These are phyloP conservation scores for Clavispora santaluciae DNA, from an alignment of 805 yeast genomes.

Conservation along the genomic window DNA sequence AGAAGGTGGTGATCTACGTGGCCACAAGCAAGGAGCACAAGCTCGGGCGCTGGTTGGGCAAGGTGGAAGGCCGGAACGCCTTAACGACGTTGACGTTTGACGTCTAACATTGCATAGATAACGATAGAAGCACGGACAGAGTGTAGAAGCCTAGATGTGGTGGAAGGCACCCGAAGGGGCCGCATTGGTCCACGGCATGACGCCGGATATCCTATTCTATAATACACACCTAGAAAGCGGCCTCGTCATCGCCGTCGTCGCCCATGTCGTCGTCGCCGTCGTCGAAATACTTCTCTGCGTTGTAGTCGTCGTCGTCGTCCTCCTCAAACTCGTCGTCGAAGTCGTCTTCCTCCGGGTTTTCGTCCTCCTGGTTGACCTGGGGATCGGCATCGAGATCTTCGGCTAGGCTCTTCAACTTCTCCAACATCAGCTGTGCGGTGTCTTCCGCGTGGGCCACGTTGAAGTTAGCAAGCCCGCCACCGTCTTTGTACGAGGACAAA, in stretches of 20 bases:
- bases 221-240: conserved; percentile 48
- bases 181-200: neutral
- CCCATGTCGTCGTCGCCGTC: conserved; percentile 63
- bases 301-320: conserved; percentile 73
- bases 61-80: conserved; percentile 66
- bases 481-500: conserved; percentile 34
- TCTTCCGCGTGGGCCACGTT: conserved; percentile 26
- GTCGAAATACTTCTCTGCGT: conserved; percentile 76
- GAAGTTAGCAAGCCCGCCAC: conserved; percentile 35
- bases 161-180: too few species aligned
- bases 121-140: neutral
- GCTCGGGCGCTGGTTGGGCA: conserved; percentile 79
- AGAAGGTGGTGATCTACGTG: conserved; percentile 50
- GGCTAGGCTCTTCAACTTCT: conserved; percentile 36
- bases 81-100: conserved; percentile 38
- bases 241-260: conserved; percentile 64
- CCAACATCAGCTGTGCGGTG: conserved; percentile 34
- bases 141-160: too few species aligned
- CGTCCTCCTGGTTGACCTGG: conserved; percentile 40
- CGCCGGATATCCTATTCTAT: neutral
- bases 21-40: conserved; percentile 80
- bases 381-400: conserved; percentile 42
- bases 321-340: conserved; percentile 66
- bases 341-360: conserved; percentile 42
- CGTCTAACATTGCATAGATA: conserved; percentile 14